phyloP scores from a whole-genome alignment of 2,329 filamentous ascomycete species.

The Fusarium euwallaceae region DNA sequence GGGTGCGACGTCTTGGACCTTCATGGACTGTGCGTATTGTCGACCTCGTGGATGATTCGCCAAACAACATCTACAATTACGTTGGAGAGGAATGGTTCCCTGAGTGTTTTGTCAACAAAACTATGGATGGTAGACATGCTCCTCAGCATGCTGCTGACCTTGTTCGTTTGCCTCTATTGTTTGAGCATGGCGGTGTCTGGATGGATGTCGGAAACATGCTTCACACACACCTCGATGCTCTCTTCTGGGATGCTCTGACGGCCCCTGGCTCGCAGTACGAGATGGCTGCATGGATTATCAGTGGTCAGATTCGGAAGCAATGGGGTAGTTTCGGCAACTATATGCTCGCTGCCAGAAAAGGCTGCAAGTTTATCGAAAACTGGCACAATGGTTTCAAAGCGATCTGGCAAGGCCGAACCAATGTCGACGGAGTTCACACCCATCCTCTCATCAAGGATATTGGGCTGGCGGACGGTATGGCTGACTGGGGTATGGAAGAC shows the following conservation, averaged over 20 bases:
- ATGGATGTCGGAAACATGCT: conserved; percentile 59
- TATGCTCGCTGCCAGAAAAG: conserved; percentile 57
- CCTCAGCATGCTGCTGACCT: conserved; percentile 63
- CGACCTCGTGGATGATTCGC: conserved; percentile 52
- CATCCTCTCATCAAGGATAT: conserved; percentile 49
- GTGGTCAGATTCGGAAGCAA: conserved; percentile 49
- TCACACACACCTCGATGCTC: conserved; percentile 55
- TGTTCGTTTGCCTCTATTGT: conserved; percentile 57
- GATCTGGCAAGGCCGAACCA: conserved; percentile 52
- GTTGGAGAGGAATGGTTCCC: conserved; percentile 49
- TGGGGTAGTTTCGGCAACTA: conserved; percentile 56
- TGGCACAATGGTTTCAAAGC: conserved; percentile 57
- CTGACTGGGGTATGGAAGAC: conserved; percentile 16
- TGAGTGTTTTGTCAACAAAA: conserved; percentile 41
- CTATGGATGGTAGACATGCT: conserved; percentile 55
- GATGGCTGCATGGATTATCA: conserved; percentile 51
- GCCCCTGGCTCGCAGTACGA: conserved; percentile 54
- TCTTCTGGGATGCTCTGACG: conserved; percentile 58
- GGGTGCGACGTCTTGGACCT: conserved; percentile 56
- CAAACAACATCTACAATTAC: conserved; percentile 54
- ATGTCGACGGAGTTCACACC: conserved; percentile 50
- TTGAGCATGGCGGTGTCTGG: conserved; percentile 58
- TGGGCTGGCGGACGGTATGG: conserved; percentile 48
- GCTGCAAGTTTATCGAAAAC: conserved; percentile 57
- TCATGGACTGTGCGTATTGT: conserved; percentile 58